Conservation (phyloP, 208 protist species). For the Trichomonas tenax region DNA sequence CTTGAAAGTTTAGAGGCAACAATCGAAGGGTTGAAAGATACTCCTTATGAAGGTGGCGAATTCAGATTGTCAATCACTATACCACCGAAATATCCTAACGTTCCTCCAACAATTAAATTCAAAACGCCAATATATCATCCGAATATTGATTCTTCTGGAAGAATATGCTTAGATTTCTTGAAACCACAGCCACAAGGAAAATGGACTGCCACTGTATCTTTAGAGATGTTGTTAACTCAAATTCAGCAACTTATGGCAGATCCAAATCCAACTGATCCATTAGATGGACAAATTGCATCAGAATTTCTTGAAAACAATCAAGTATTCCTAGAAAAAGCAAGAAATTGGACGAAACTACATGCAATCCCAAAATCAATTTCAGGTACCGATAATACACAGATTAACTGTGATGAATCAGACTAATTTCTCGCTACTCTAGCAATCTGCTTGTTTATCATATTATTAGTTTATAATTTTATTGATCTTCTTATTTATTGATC, state of each 20-base stretch:
- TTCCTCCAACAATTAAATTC: slow-evolving; percentile 44
- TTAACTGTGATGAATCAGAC: background rate
- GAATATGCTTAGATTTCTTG: slow-evolving; percentile 5
- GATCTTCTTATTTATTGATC: no score
- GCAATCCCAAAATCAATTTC: background rate
- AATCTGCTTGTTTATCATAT: no score
- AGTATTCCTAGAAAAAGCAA: background rate
- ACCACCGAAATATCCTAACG: slow-evolving; percentile 49
- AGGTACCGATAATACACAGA: background rate
- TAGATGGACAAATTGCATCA: background rate
- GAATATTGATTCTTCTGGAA: background rate
- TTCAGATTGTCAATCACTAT: slow-evolving; percentile 47
- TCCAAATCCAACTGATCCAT: slow-evolving; percentile 11
- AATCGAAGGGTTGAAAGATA: slow-evolving; percentile 36
- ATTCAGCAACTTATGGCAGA: background rate
- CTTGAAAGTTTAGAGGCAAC: slow-evolving; percentile 19
- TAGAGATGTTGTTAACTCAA: background rate
- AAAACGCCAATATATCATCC: slow-evolving; percentile 17
- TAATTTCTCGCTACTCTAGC: no score
- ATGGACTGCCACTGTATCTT: background rate
- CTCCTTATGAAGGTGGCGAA: slow-evolving; percentile 45
- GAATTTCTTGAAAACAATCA: background rate
- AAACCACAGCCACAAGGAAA: background rate
- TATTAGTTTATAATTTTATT: no score
- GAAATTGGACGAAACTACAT: background rate